Base-by-base conservation (phyloP, 768 basidiomycete genomes). In the Mycena galopus region DNA sequence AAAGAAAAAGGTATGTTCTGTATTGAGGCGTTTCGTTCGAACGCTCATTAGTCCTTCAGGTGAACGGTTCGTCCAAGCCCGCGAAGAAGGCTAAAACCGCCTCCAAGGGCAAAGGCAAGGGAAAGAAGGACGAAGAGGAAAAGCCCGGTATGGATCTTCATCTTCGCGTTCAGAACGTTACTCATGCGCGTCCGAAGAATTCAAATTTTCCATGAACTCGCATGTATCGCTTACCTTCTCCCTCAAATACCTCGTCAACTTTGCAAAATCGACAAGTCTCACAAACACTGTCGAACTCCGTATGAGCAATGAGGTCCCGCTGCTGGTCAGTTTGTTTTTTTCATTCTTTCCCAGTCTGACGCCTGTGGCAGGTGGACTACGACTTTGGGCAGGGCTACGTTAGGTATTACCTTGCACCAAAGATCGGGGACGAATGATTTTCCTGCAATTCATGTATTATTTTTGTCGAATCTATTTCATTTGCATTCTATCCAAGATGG, bases 201-300 rank as follows among this genome's bases (percentile, higher is more conserved):
- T 97, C 58, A 81, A 84, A 72, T 93, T 98, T 79, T 90, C 94
- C 82, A 93, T 98, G 89, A 95, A 96, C 79, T 92, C 94, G 80
- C 91, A 94, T 73, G 97, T 99, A 73, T 89, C 91, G 51, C 87
- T 99, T 59, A 98, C 96, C 1, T 99, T 99, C 86, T 96, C 95
- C 35, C 86, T 99, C 77, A 99, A 98, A 82, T 99, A 99, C 83
- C 92, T 99, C 32, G 92, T 94, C 81, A 98, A 98, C 85, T 99
- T 99, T 78, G 91, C 96, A 63, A 99, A 98, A 88, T 95, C 94
- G 73, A 85, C 93, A 2, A 87, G 91, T 33, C 84, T 99, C 44
- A 88, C 91, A 17, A 86, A 85, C 73, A 88, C 86, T 30, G 96
- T 97, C 39, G 89, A 91, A 78, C 88, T 98, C 27, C 93, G 93